Base-by-base conservation (phyloP, 352 stramenopile species). In the Pythium biforme region DNA sequence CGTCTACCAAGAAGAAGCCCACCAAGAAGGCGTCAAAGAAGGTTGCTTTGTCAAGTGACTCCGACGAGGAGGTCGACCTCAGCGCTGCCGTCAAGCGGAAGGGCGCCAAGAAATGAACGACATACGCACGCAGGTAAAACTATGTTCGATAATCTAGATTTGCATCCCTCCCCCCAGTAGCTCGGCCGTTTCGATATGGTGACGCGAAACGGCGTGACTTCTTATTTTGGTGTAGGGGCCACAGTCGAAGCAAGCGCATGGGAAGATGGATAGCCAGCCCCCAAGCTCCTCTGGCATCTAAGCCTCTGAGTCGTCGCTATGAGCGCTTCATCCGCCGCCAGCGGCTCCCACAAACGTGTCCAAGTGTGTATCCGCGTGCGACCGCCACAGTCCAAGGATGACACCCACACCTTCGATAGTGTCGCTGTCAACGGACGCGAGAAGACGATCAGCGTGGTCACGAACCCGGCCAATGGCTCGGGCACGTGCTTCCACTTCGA, bases 11-110 rank as follows among this genome's bases (percentile, higher is more conserved):
- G 45, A 84, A 83, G 64, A 81, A 57, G 47, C 72, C 40, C 45
- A 74, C 48, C 12, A 73, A 75, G 46, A 84, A 84, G 64, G 74
- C 52, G 41, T 72, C 22, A 41, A 87, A 88, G 69, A 78, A 78
- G 47, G 62, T 52, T 29, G 64, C 53, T 29, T 68, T 71, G 27
- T 86, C 69, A 33, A 85, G 76, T 37, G 77, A 85, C 27, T 73
- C 74, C 41, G 79, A 78, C 19, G 72, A 83, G 14, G 73, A 83
- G 25, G 75, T 87, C 55, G 81, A 94, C 59, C 59, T 94, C 56
- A 82, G 73, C 53, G 76, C 81, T 7, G 85, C 85, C 41, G 79
- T 94, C 54, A 94, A 91, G 72, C 79, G 76, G 67, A 93, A 93
- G 61, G 45, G 31, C 7, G 46, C 23, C 23, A 68, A 58, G 40